These are phyloP conservation scores for Mesembryanthemum crystallinum DNA, from an alignment of 148 eudicot genomes.

Conservation along the genomic window DNA sequence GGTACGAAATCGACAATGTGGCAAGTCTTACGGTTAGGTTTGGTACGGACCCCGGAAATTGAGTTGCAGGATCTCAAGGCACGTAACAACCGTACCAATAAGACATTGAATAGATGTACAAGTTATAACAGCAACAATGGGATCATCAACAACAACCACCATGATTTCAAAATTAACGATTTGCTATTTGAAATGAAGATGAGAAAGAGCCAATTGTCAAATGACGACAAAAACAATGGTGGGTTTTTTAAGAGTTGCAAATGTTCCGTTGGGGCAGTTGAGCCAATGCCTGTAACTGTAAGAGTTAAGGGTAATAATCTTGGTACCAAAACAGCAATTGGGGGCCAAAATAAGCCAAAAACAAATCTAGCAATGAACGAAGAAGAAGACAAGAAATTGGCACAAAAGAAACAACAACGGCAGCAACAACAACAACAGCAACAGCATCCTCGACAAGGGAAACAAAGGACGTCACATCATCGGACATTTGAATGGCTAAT, in stretches of 20 bases:
- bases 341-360: neutral
- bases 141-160: neutral
- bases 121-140: neutral
- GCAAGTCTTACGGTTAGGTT: constrained; percentile 57
- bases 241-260: constrained; percentile 47
- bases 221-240: constrained; percentile 21
- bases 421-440: constrained; percentile 3
- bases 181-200: neutral
- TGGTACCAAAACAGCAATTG: constrained; percentile 4
- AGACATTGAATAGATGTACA: constrained; percentile 24
- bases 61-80: constrained; percentile 50
- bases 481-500: constrained; percentile 93
- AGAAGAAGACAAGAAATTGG: constrained; percentile 29
- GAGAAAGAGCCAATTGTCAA: neutral
- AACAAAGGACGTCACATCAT: constrained; percentile 59
- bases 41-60: constrained; percentile 63
- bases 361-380: neutral
- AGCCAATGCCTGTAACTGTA: constrained; percentile 28
- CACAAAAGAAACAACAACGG: constrained; percentile 16
- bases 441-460: constrained; percentile 24
- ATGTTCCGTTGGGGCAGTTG: constrained; percentile 51
- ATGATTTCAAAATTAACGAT: neutral
- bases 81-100: constrained; percentile 16
- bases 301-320: neutral
- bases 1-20: constrained; percentile 52